phyloP scores from a whole-genome alignment of 1,284 basidiomycete species.

The Sanguinoderma infundibulare region DNA sequence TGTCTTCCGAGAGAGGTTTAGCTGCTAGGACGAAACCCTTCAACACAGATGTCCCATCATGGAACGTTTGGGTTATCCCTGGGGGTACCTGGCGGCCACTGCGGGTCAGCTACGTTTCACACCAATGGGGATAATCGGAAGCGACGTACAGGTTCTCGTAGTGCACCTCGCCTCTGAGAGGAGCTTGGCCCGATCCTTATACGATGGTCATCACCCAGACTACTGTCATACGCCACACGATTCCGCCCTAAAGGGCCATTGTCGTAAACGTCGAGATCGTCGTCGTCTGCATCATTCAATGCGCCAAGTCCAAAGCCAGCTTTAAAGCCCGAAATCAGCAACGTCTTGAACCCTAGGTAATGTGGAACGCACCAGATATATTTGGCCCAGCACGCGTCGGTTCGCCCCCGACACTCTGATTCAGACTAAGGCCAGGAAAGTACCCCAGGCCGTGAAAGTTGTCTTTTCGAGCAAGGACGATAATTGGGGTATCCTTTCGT shows the following conservation, averaged over 20 bases:
- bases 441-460: slow-evolving; percentile 85
- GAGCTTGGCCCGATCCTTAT: slow-evolving; percentile 30
- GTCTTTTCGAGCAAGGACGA: slow-evolving; percentile 71
- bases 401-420: slow-evolving; percentile 49
- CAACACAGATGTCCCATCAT: slow-evolving; percentile 77
- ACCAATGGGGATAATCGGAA: background rate
- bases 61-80: slow-evolving; percentile 34
- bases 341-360: background rate
- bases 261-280: slow-evolving; percentile 88
- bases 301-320: slow-evolving; percentile 88
- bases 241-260: slow-evolving; percentile 42
- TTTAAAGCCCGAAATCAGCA: slow-evolving; percentile 32
- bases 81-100: slow-evolving; percentile 23
- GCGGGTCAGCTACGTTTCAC: background rate
- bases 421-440: slow-evolving; percentile 64
- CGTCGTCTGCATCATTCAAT: slow-evolving; percentile 86
- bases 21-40: slow-evolving; percentile 78
- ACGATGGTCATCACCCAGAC: slow-evolving; percentile 58
- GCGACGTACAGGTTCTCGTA: slow-evolving; percentile 28
- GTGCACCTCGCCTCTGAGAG: background rate
- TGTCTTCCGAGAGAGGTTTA: slow-evolving; percentile 71
- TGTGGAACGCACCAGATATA: slow-evolving; percentile 55
- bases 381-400: slow-evolving; percentile 48
- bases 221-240: slow-evolving; percentile 72
- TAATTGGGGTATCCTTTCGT: slow-evolving; percentile 76